phyloP scores from a whole-genome alignment of 2,329 filamentous ascomycete species.

The Aspergillus nomiae region DNA sequence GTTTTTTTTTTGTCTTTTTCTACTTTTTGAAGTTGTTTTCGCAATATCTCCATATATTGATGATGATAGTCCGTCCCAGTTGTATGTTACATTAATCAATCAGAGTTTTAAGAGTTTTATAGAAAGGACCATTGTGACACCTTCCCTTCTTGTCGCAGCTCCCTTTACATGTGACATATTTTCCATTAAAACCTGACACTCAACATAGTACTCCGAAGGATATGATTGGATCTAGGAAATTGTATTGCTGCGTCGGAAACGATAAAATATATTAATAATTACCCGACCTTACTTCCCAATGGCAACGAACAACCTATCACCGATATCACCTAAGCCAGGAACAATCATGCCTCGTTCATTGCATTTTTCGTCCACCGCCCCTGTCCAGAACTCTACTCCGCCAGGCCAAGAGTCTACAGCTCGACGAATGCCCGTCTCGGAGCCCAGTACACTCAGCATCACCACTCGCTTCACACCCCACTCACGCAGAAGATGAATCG shows the following conservation, averaged over 20 bases:
- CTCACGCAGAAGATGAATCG: conserved; percentile 83
- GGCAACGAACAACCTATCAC: conserved; percentile 85
- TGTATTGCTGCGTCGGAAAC: background rate
- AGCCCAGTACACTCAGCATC: conserved; percentile 74
- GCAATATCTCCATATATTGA: too few relatives aligned
- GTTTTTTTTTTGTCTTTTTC: background rate
- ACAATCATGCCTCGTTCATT: conserved; percentile 85
- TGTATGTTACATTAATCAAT: too few relatives aligned
- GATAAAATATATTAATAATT: background rate
- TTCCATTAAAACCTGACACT: too few relatives aligned
- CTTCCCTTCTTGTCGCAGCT: too few relatives aligned
- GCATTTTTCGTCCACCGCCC: conserved; percentile 71
- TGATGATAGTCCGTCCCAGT: too few relatives aligned
- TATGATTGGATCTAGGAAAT: background rate
- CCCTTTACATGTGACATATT: background rate
- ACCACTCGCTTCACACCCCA: conserved; percentile 87
- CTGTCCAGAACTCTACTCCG: conserved; percentile 69
- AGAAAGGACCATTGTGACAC: too few relatives aligned
- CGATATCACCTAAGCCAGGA: conserved; percentile 86
- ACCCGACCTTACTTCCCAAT: conserved; percentile 70
- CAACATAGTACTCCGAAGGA: background rate
- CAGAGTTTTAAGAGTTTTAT: too few relatives aligned
- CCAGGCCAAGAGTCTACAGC: conserved; percentile 77
- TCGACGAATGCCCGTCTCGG: conserved; percentile 66
- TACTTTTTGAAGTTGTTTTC: background rate